A percentile compares a stretch with the other conserved stretches of the same genome.
phyloP scores from a whole-genome alignment of 108 stramenopile genomes.

The Cyclotella kingstonii region DNA sequence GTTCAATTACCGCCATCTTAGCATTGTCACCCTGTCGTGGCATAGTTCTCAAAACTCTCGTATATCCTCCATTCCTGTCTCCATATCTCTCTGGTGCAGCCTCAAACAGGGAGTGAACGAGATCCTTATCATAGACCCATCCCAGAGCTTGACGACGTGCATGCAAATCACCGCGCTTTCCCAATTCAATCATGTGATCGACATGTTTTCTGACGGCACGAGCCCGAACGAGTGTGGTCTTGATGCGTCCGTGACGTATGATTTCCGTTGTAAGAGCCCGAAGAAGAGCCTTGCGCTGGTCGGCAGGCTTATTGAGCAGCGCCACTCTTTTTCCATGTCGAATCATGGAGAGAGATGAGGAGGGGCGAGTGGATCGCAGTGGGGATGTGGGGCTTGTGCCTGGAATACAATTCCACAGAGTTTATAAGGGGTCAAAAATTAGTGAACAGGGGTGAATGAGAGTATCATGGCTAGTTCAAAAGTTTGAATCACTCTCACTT shows the following conservation, averaged over 20 bases:
- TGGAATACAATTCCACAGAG: too few species aligned
- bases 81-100: slow-evolving; percentile 91
- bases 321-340: slow-evolving; percentile 79
- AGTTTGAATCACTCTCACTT: slow-evolving; percentile 19
- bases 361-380: slow-evolving; percentile 15
- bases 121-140: slow-evolving; percentile 96
- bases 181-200: slow-evolving; percentile 95
- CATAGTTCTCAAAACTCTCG: slow-evolving; percentile 90
- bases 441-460: not conserved
- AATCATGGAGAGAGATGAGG: slow-evolving; percentile 57
- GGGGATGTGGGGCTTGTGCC: slow-evolving; percentile 1
- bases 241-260: slow-evolving; percentile 97
- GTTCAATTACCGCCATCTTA: slow-evolving; percentile 95
- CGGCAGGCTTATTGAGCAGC: slow-evolving; percentile 90
- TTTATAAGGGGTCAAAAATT: too few species aligned
- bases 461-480: too few species aligned
- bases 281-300: slow-evolving; percentile 97
- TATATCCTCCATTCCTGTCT: slow-evolving; percentile 89
- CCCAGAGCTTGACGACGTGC: slow-evolving; percentile 91
- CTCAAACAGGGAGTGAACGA: slow-evolving; percentile 95
- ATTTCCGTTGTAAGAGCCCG: slow-evolving; percentile 94
- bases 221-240: slow-evolving; percentile 92
- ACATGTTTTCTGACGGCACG: slow-evolving; percentile 93
- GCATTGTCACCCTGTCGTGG: slow-evolving; percentile 96
- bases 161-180: slow-evolving; percentile 93